Evolutionary conservation across 768 basidiomycete species (phyloP), one percentile per base, ranked within the genome.

Genomic region (Phanerochaete sordida): DNA sequence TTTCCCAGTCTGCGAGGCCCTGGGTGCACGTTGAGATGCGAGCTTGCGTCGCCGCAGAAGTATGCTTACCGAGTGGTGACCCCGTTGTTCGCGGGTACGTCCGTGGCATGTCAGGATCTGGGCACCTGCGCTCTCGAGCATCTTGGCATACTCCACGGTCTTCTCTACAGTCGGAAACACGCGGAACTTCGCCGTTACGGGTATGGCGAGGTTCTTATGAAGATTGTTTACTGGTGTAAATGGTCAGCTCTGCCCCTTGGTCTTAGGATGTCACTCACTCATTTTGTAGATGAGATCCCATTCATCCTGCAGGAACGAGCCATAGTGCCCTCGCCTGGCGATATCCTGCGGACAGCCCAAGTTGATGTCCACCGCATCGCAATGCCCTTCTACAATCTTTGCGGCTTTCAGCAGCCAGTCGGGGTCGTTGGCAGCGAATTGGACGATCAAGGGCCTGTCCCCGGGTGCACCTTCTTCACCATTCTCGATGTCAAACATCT

Each of bases 41-140:
- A n/a, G n/a, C n/a, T n/a, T n/a, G n/a, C n/a, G n/a, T n/a, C n/a
- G n/a, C n/a, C n/a, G n/a, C n/a, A n/a, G n/a, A n/a, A n/a, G n/a
- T n/a, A n/a, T 35, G 59, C 19, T 24, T n/a, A 71, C 81, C 44
- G 65, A 88, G 47, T 85, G 83, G 56, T 93, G 90, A 1, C 96
- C 97, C 21, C 96, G 87, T 73, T 96, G 94, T 65, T 98, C 95
- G 30, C 95, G 83, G 46, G 86, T 81, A 6, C 97, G 85, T 0
- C 97, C 97, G 64, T 99, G 97, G 64, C 93, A 93, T 0, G 95
- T 93, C 12, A 98, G 76, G 46, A 98, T 93, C 69, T 98, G 95
- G 0, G 96, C 97, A 0, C 97, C 97, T 0, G 97, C 95, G 0
- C 85, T 77, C 75, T 97, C 95, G 43, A 99, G 84, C 95, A 98